Evolutionary conservation across 2,329 filamentous ascomycete species (phyloP).

Genomic region (Microthyrium microscopicum): DNA sequence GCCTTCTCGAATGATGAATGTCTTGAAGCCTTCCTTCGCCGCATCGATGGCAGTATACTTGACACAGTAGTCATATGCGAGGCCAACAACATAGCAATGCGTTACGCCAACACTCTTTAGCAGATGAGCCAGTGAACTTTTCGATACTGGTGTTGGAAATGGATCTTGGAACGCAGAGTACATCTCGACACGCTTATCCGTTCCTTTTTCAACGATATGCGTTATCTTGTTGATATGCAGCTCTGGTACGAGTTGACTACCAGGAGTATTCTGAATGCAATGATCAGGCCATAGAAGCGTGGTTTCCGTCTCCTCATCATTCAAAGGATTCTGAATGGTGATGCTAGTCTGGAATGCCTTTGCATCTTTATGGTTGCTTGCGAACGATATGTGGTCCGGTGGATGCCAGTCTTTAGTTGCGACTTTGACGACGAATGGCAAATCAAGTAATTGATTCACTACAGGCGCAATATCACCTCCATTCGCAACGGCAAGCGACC

Average conservation of each 20-base stretch:
- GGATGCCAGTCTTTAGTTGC: slow-evolving; percentile 94
- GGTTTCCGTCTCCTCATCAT: slow-evolving; percentile 44
- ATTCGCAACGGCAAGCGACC: slow-evolving; percentile 63
- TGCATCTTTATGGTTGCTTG: slow-evolving; percentile 51
- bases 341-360: slow-evolving; percentile 50
- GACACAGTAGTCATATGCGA: slow-evolving; percentile 86
- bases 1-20: slow-evolving; percentile 62
- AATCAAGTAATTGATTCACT: slow-evolving; percentile 58
- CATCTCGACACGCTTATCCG: slow-evolving; percentile 64
- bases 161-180: slow-evolving; percentile 83
- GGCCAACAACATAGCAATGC: slow-evolving; percentile 69
- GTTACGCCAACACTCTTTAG: slow-evolving; percentile 46
- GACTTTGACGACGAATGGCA: slow-evolving; percentile 57
- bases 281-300: slow-evolving; percentile 78
- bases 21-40: slow-evolving; percentile 54
- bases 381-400: slow-evolving; percentile 69
- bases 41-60: slow-evolving; percentile 67
- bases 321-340: slow-evolving; percentile 49
- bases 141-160: slow-evolving; percentile 45
- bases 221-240: slow-evolving; percentile 46
- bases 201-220: slow-evolving; percentile 60
- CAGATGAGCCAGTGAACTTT: slow-evolving; percentile 42
- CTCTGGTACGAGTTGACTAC: slow-evolving; percentile 58
- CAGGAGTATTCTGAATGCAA: slow-evolving; percentile 60
- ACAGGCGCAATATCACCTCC: slow-evolving; percentile 53